Base-by-base conservation (phyloP, 495 filamentous ascomycete genomes). In the Aspergillus taichungensis region DNA sequence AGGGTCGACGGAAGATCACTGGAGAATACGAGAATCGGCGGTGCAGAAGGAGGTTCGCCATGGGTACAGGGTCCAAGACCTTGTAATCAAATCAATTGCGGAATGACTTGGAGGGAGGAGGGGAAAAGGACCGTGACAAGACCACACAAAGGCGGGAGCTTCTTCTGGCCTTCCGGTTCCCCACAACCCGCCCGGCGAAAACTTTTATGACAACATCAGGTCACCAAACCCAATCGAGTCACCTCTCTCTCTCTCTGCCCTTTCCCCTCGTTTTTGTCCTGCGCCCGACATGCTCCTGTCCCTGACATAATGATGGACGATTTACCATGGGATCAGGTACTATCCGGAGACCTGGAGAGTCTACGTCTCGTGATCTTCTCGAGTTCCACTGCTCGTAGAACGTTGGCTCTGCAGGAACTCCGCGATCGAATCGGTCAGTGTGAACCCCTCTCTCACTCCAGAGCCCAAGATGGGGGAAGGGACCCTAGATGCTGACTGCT, bases 311-410 rank as follows among this genome's bases (percentile, higher is more conserved):
- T 56, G 56, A 73, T 73, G 69, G 69, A 73, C 58, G 60, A 61
- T 47, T 57, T 68, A 62, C 67, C 65, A 65, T 73, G 69, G 69
- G 64, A 73, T 51, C 63, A 69, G 61, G 67, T 73, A 52, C 66
- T 62, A 56, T 53, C 65, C 41, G 69, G 69, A 54, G 62, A 73
- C 54, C 57, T 73, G 61, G 63, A 68, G 62, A 61, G 54, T 52
- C 58, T 73, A 59, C 62, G 51, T 51, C 57, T 63, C 58, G 65
- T 61, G 39, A 63, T 73, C 52, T 57, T 70, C 53, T 70, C 67
- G 51, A 71, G 69, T 57, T 73, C 69, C 59, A 73, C 69, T 47
- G 56, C 59, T 61, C 67, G 63, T 60, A 65, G 69, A 55, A 59
- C 63, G 56, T 63, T 63, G 52, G 64, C 62, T 63, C 68, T 73